A percentile compares a stretch with the other conserved stretches of the same genome.
These are phyloP conservation scores for Coemansia sp. DNA, from an alignment of 192 early-diverging fungal species.

Conservation along the genomic window DNA sequence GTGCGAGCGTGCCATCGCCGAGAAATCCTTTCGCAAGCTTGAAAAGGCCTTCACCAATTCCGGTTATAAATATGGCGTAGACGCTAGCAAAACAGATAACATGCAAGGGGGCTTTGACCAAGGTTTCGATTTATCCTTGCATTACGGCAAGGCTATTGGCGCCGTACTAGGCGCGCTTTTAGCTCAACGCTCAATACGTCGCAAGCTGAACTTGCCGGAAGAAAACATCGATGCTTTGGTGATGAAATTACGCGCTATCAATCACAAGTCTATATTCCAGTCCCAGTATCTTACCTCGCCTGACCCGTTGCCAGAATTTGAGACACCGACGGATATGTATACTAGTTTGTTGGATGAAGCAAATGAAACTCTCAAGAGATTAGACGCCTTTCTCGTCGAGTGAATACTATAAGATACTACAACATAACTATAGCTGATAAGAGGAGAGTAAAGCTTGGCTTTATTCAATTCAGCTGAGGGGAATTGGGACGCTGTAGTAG, in stretches of 20 bases:
- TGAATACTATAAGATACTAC: not conserved
- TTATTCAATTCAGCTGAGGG: not conserved
- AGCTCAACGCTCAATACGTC: constrained; percentile 29
- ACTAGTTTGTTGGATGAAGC: constrained; percentile 1
- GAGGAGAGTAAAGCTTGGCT: not conserved
- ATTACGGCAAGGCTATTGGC: constrained; percentile 23
- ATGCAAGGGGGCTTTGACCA: constrained; percentile 44
- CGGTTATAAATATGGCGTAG: constrained; percentile 44
- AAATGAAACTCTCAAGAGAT: not conserved
- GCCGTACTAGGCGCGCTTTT: constrained; percentile 30
- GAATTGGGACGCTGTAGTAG: not conserved
- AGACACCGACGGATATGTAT: not conserved
- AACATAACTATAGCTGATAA: too few species aligned
- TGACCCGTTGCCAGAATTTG: not conserved
- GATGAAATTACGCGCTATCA: constrained; percentile 35
- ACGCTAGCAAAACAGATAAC: constrained; percentile 32
- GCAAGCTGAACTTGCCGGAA: constrained; percentile 8
- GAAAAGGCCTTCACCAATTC: constrained; percentile 25
- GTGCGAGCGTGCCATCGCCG: constrained; percentile 27
- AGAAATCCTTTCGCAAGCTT: constrained; percentile 25
- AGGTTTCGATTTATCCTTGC: constrained; percentile 20
- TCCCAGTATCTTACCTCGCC: not conserved
- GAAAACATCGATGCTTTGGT: constrained; percentile 30
- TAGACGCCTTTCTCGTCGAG: not conserved
- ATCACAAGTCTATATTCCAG: constrained; percentile 12